Conservation (phyloP, 2,329 filamentous ascomycete species). For the Pleurostoma richardsiae region DNA sequence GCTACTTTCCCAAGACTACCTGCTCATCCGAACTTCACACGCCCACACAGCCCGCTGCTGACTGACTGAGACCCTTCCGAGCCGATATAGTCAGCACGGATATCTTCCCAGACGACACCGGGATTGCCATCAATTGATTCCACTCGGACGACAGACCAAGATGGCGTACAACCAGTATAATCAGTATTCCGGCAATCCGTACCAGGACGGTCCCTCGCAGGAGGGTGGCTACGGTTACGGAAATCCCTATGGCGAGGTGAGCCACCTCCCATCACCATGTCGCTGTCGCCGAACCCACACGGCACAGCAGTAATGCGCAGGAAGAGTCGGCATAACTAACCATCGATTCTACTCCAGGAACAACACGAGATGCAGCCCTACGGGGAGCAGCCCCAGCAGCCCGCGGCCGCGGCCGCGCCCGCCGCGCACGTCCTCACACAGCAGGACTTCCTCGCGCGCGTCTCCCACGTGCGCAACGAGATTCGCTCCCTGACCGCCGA, state of each 20-base stretch:
- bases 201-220: conserved; percentile 17
- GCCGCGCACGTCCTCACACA: conserved; percentile 45
- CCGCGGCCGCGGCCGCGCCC: conserved; percentile 10
- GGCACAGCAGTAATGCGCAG: conserved; percentile 12
- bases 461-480: conserved; percentile 61
- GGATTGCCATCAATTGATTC: conserved; percentile 4
- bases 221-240: conserved; percentile 4
- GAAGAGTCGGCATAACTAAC: background rate
- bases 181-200: conserved; percentile 13
- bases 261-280: background rate
- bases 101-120: background rate
- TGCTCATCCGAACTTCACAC: background rate
- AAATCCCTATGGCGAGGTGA: conserved; percentile 3
- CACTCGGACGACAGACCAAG: conserved; percentile 16
- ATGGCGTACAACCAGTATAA: conserved; percentile 15
- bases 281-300: conserved; percentile 2
- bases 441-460: conserved; percentile 63
- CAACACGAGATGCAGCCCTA: conserved; percentile 54
- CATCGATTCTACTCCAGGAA: conserved; percentile 18
- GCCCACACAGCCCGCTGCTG: background rate
- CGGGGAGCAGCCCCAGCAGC: conserved; percentile 17
- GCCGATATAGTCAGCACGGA: conserved; percentile 3
- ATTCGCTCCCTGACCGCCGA: conserved; percentile 63
- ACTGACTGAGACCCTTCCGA: background rate
- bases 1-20: background rate